These are phyloP conservation scores for Auxenochlorella protothecoides DNA, from an alignment of 139 green algal species.

Conservation along the genomic window DNA sequence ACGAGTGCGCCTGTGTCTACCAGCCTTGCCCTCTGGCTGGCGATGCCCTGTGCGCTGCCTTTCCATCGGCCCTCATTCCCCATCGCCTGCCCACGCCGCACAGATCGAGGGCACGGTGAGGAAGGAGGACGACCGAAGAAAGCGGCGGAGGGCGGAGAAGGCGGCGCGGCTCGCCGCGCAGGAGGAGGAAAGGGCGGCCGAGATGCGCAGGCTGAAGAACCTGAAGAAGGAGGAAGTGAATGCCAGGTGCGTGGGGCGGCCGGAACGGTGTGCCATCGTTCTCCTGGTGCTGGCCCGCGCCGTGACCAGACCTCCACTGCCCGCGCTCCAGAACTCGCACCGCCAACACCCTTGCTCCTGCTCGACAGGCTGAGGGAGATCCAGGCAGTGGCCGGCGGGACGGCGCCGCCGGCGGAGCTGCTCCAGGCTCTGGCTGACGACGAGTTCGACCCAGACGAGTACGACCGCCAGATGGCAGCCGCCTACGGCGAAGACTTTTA, in stretches of 20 bases:
- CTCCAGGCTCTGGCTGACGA: conserved; percentile 61
- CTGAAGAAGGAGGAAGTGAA: conserved; percentile 81
- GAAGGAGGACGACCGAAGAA: conserved; percentile 56
- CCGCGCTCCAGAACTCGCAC: not conserved
- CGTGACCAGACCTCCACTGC: not conserved
- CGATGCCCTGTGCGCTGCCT: not conserved
- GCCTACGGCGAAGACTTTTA: conserved; percentile 91
- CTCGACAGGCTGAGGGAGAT: conserved; percentile 42
- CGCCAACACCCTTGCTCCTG: not conserved
- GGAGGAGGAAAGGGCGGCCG: conserved; percentile 27
- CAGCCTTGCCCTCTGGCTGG: not conserved
- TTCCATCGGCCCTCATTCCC: not conserved
- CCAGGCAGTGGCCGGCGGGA: conserved; percentile 38
- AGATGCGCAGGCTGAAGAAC: conserved; percentile 85
- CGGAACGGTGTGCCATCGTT: not conserved
- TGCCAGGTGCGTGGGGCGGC: conserved; percentile 27
- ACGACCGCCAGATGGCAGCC: conserved; percentile 77
- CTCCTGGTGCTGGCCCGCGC: not conserved
- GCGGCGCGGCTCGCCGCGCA: conserved; percentile 27
- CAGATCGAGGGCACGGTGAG: conserved; percentile 53
- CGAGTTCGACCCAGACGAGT: conserved; percentile 88
- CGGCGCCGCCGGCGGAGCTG: conserved; percentile 8
- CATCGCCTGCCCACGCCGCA: not conserved
- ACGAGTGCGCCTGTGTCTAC: not conserved
- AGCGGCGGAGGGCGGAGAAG: conserved; percentile 35